Conservation (phyloP, 177 flowering plant genomes). For the Tripterygium wilfordii region DNA sequence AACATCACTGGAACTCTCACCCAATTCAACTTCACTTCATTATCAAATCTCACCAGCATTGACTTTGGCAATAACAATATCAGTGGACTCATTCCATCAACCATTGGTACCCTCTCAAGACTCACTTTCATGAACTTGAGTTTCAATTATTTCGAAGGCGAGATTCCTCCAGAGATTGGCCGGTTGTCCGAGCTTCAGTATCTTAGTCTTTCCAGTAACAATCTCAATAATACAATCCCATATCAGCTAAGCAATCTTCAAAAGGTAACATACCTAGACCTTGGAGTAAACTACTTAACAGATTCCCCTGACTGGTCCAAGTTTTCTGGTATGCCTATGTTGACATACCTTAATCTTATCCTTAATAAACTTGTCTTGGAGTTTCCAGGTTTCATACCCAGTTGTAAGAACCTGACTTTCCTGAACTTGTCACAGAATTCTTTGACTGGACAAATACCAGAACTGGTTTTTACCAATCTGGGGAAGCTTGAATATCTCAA, state of each 20-base stretch:
- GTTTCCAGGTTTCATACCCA: constrained; percentile 38
- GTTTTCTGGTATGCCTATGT: constrained; percentile 29
- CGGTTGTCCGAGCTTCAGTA: constrained; percentile 27
- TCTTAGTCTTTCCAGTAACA: constrained; percentile 31
- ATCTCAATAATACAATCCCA: constrained; percentile 46
- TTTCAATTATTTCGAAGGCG: constrained; percentile 20
- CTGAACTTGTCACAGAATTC: constrained; percentile 45
- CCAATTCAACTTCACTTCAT: constrained; percentile 40
- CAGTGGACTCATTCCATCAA: constrained; percentile 43
- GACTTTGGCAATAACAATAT: constrained; percentile 39
- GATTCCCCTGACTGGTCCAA: constrained; percentile 40
- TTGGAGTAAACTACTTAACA: constrained; percentile 44
- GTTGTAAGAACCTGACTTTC: constrained; percentile 34
- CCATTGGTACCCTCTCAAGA: constrained; percentile 40
- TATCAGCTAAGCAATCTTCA: constrained; percentile 43
- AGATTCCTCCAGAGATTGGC: constrained; percentile 44
- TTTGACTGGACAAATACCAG: constrained; percentile 50
- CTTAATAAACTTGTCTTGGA: constrained; percentile 23
- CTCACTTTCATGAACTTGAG: constrained; percentile 48
- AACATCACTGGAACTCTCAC: constrained; percentile 41
- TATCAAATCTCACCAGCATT: constrained; percentile 44
- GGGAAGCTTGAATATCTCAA: constrained; percentile 37
- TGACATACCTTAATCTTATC: constrained; percentile 32
- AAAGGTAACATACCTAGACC: constrained; percentile 41
- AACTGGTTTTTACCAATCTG: constrained; percentile 28